These are phyloP conservation scores for Kwoniella europaea DNA, from an alignment of 768 basidiomycete genomes.

Conservation along the genomic window DNA sequence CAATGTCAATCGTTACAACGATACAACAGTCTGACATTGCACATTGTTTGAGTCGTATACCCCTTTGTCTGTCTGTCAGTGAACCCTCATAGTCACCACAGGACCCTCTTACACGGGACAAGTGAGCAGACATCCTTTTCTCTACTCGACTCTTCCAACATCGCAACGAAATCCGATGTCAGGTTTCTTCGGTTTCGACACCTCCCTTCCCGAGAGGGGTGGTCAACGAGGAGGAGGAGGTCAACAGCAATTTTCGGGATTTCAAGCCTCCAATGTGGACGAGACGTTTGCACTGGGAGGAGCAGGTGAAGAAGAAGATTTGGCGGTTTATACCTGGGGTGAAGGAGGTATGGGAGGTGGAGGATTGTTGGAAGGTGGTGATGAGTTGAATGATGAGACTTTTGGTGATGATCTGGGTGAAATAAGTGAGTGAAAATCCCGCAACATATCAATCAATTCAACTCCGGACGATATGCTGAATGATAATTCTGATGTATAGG, in stretches of 20 bases:
- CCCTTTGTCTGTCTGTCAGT: neutral
- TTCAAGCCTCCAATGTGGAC: slow-evolving; percentile 22
- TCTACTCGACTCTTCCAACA: neutral
- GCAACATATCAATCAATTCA: neutral
- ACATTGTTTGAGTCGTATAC: neutral
- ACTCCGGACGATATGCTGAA: neutral
- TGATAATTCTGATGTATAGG: slow-evolving; percentile 22
- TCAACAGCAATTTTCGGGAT: slow-evolving; percentile 26
- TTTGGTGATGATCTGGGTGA: slow-evolving; percentile 73
- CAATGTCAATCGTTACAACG: neutral
- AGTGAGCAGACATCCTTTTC: too few species aligned
- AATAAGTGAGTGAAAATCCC: slow-evolving; percentile 68
- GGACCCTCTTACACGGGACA: too few species aligned
- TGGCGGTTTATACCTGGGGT: slow-evolving; percentile 92
- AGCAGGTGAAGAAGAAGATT: slow-evolving; percentile 67
- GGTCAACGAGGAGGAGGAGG: slow-evolving; percentile 14
- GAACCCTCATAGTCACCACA: neutral
- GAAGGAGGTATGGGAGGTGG: slow-evolving; percentile 71
- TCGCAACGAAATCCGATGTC: slow-evolving; percentile 40
- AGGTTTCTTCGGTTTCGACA: slow-evolving; percentile 58
- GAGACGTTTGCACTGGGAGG: slow-evolving; percentile 35
- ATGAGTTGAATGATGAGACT: slow-evolving; percentile 96
- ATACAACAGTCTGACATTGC: neutral
- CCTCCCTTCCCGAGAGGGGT: slow-evolving; percentile 50
- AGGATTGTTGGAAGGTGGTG: slow-evolving; percentile 77